A percentile compares a stretch with the other conserved stretches of the same genome.
Conservation (phyloP, 75 land plant species). For the Chamaecyparis obtusa region DNA sequence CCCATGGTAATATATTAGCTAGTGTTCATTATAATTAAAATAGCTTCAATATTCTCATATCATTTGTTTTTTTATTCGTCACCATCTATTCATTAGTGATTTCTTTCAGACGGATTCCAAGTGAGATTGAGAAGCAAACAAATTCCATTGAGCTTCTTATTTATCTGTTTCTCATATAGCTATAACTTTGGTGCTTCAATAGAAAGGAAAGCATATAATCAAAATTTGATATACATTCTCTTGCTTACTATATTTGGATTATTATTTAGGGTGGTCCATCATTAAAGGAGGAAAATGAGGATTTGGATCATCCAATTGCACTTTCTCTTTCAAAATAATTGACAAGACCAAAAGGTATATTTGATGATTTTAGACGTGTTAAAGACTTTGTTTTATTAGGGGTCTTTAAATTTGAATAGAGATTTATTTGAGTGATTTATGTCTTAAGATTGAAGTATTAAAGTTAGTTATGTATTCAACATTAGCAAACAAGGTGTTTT, state of each 20-base stretch:
- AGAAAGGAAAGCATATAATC: not conserved
- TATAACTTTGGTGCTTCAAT: not conserved
- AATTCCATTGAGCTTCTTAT: not conserved
- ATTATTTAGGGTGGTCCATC: conserved; percentile 36
- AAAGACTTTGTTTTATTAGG: not conserved
- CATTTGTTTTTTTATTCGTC: not conserved
- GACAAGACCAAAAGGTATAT: conserved; percentile 41
- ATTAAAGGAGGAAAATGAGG: conserved; percentile 53
- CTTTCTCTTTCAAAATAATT: conserved; percentile 67
- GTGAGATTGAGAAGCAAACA: not conserved
- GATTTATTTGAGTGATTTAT: not conserved
- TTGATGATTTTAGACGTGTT: not conserved
- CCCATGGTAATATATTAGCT: conserved; percentile 23
- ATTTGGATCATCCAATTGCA: conserved; percentile 76
- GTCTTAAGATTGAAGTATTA: not conserved
- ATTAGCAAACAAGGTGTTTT: not conserved
- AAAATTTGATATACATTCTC: not conserved
- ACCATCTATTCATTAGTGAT: no score
- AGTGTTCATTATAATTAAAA: not conserved
- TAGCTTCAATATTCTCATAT: not conserved
- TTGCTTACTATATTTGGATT: not conserved
- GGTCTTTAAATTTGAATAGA: not conserved
- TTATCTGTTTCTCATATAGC: not conserved
- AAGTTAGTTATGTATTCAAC: not conserved
- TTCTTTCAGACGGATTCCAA: not conserved